A percentile compares a stretch with the other conserved stretches of the same genome.
phyloP scores from a whole-genome alignment of 192 early-diverging fungal genomes.

The Chytriomyces sp. region DNA sequence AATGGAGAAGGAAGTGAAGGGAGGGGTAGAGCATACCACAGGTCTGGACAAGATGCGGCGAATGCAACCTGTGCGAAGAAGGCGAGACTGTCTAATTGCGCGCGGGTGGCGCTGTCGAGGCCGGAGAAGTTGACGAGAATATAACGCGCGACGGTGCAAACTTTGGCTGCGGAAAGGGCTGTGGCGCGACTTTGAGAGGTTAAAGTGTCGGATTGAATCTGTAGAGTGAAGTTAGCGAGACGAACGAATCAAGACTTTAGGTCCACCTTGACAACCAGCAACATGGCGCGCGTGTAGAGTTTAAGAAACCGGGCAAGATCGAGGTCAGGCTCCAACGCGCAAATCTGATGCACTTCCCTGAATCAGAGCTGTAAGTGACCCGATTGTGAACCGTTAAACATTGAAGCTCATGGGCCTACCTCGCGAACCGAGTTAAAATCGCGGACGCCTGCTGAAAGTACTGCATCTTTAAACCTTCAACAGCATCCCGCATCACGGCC shows the following conservation, averaged over 20 bases:
- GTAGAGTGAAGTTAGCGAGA: not conserved
- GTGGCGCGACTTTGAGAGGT: not conserved
- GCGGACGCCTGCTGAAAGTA: not conserved
- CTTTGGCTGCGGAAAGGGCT: not conserved
- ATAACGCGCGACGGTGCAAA: not conserved
- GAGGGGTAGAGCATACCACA: not conserved
- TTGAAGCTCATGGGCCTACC: too few relatives aligned
- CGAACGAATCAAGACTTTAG: not conserved
- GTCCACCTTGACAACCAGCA: not conserved
- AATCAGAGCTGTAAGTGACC: not conserved
- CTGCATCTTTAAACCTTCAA: not conserved
- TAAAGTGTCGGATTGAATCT: not conserved
- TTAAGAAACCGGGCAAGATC: not conserved
- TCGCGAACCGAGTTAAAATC: not conserved
- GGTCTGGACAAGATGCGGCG: not conserved
- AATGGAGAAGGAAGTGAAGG: not conserved
- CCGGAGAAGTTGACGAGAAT: not conserved
- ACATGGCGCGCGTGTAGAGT: not conserved
- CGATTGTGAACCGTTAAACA: not conserved
- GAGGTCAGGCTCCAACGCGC: not conserved
- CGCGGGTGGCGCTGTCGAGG: not conserved
- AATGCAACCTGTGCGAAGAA: too few relatives aligned
- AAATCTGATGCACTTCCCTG: slow-evolving; percentile 11
- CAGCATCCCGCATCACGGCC: not conserved
- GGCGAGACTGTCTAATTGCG: too few relatives aligned